Percentiles rank a stretch among this genome's conserved stretches.
Conservation (phyloP, 148 eudicot genomes). For the Heliosperma pusillum region DNA sequence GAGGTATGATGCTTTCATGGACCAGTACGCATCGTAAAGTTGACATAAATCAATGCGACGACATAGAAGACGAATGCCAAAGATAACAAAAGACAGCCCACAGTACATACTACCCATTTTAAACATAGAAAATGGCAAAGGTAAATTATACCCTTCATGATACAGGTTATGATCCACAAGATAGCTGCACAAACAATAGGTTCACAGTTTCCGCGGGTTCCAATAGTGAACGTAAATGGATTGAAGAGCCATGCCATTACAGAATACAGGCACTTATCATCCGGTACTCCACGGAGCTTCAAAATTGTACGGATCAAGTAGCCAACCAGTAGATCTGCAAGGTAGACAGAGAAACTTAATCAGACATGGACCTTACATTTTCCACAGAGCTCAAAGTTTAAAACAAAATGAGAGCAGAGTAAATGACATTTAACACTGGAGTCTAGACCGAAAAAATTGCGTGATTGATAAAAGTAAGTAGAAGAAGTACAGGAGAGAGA, state of each 20-base stretch:
- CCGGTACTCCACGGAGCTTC: slow-evolving; percentile 86
- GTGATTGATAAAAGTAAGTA: background rate
- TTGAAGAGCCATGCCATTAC: slow-evolving; percentile 90
- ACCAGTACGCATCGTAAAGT: background rate
- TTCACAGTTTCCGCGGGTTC: slow-evolving; percentile 99
- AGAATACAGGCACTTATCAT: slow-evolving; percentile 46
- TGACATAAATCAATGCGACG: background rate
- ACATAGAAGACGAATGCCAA: background rate
- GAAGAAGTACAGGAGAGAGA: slow-evolving; percentile 3
- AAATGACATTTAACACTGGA: background rate
- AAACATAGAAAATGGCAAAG: slow-evolving; percentile 8
- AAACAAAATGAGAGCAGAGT: background rate
- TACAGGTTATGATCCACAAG: slow-evolving; percentile 85
- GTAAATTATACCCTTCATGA: slow-evolving; percentile 60
- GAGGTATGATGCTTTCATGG: background rate
- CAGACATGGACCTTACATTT: slow-evolving; percentile 10
- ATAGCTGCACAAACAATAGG: slow-evolving; percentile 86
- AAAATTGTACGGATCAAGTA: slow-evolving; percentile 64
- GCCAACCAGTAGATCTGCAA: slow-evolving; percentile 81
- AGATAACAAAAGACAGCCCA: background rate
- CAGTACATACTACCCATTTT: background rate
- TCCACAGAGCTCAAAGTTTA: slow-evolving; percentile 19
- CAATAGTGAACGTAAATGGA: slow-evolving; percentile 98
- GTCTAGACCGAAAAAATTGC: background rate
- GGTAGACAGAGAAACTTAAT: slow-evolving; percentile 26